Conservation (phyloP, 2,329 filamentous ascomycete species). For the Sarocladiaceae sp. region DNA sequence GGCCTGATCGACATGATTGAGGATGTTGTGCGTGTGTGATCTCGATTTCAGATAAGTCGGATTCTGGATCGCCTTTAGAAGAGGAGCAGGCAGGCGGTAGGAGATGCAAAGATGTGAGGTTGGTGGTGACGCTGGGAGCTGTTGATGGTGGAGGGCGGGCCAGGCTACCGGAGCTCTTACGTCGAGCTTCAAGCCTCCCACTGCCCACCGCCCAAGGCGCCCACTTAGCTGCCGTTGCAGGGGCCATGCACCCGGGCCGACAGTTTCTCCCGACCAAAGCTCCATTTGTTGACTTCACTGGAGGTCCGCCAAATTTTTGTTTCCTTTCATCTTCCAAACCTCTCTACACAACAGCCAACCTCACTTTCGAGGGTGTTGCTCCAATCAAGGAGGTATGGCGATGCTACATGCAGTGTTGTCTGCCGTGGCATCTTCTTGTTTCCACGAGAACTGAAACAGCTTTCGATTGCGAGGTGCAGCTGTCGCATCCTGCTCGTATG, state of each 20-base stretch:
- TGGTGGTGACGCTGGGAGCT: background rate
- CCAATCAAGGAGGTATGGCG: too few relatives aligned
- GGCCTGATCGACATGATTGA: slow-evolving; percentile 70
- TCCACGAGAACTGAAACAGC: too few relatives aligned
- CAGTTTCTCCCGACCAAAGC: slow-evolving; percentile 13
- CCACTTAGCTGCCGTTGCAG: background rate
- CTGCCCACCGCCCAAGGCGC: too few relatives aligned
- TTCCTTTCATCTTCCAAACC: slow-evolving; percentile 15
- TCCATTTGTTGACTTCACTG: slow-evolving; percentile 7
- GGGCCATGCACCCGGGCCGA: slow-evolving; percentile 14
- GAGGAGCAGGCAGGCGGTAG: background rate
- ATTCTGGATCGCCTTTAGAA: too few relatives aligned
- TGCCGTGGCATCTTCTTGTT: too few relatives aligned
- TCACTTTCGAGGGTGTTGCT: too few relatives aligned
- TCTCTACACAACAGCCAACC: background rate
- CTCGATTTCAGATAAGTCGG: too few relatives aligned
- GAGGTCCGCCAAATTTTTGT: slow-evolving; percentile 23
- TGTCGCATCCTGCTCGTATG: background rate
- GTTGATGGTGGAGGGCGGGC: slow-evolving; percentile 8
- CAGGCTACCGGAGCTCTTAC: slow-evolving; percentile 34
- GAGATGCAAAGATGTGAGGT: slow-evolving; percentile 4
- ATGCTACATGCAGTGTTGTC: too few relatives aligned
- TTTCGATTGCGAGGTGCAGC: too few relatives aligned
- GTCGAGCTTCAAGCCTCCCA: slow-evolving; percentile 20
- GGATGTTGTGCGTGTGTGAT: background rate